Evolutionary conservation across 257 asterid species (phyloP), one percentile per base, ranked within the genome.

Genomic region (Solanum sejunctum): DNA sequence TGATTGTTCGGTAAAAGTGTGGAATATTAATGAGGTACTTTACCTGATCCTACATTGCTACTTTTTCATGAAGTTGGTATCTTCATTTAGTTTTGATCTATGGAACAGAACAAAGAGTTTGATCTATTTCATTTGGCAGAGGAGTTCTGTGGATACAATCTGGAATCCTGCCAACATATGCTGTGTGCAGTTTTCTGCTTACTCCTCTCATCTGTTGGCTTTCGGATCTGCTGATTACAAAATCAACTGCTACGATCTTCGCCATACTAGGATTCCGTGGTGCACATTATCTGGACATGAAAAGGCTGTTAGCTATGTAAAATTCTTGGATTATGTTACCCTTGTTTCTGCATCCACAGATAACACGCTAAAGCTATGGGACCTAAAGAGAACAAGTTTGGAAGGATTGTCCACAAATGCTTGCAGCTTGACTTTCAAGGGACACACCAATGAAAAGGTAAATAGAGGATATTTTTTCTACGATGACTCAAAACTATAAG

Each of bases 21-120:
- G 98, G 97, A 91, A 77, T 86, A 88, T 87, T 82, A 88, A 88
- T 66, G 90, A 94, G 90, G 98, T 90, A 88, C 57, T 85, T 70
- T 82, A 41, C 58, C 71, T 10, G 17, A 81, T 41, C 61, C 84
- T 57, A 26, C 26, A 47, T 69, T 60, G 21, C 55, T 49, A 79
- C 63, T 23, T 60, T 26, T 26, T 39, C 57, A 61, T 58, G 84
- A 43, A 61, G 17, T 43, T 82, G 26, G 75, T 58, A 15, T 61
- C 60, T 82, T 64, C 77, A 58, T 73, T 45, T 57, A 75, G 61
- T 43, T 73, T 71, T 13, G 73, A 55, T 52, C 49, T 43, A 41
- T 13, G 26, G 23, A 73, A 51, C 66, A 41, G 47, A 56, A 47
- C 26, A 32, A 41, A 79, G 39, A 55, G 56, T 55, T 87, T 80